Base-by-base conservation (phyloP, 192 early-diverging fungal species). In the Coemansia sp. region DNA sequence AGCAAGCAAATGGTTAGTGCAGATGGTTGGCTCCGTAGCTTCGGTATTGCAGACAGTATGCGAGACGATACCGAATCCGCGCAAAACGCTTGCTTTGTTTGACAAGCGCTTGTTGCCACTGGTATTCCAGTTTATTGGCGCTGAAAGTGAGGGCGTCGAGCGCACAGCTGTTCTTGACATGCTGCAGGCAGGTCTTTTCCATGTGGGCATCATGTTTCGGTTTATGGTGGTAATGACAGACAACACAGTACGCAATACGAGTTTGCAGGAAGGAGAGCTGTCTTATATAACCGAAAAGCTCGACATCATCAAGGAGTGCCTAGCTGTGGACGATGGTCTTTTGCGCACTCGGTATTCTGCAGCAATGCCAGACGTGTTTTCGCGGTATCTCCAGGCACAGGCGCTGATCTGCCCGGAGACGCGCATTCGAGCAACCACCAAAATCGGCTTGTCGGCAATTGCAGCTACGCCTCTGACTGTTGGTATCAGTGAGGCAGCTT, bases 391-490 rank as follows among this genome's bases (percentile, higher is more conserved):
- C 11, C 72, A 66, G 32, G 66, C 78, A 2, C 67, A 66, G 34
- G 64, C 78, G 18, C 66, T 72, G 33, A 40, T 75, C 16, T 75
- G 78, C 52, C 31, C 67, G n/a, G 78, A 71, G 45, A 71, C 69
- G 10, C 78, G 65, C 49, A 51, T 48, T 33, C 60, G 45, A 62
- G 78, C 66, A 12, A 58, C 66, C 5, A 74, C 42, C 14, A 69
- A 70, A 38, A 17, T 80, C 1, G 77, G 77, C 2, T 48, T 71
- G 10, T 57, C 72, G 4, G 64, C 77, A 33, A 49, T 71, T n/a
- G 68, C 68, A 8, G 77, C 77, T 17, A 67, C 57, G 30, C 77
- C 77, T 16, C n/a, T 64, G 11, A 56, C 25, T 11, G 48, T 73
- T n/a, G 30, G 64, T 3, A 51, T 29, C 45, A 55, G 51, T 16